Base-by-base conservation (phyloP, 225 moss, liverwort and hornwort species). In the Sphagnum tenellum region DNA sequence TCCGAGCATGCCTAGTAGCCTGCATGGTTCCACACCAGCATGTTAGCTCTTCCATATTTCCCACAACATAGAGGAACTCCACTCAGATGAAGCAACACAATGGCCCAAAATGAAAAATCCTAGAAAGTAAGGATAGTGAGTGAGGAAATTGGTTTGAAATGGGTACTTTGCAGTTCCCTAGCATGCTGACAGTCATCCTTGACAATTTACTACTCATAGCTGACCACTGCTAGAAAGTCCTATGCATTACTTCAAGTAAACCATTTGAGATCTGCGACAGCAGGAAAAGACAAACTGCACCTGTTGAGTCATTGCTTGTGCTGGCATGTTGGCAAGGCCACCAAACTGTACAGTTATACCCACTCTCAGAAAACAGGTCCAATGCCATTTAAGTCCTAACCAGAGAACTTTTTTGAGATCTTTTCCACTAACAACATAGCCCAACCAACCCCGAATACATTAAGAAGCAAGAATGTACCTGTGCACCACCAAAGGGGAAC, bases 1-100 rank as follows among this genome's bases (percentile, higher is more conserved):
- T 85, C 73, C 94, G 94, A 49, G 94, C 94, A 83, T 94, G 94
- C 64, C 94, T 84, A 61, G 94, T 94, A 70, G 94, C 94, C 94
- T 94, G 76, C 87, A 73, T 79, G 85, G 81, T 81, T 86, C 51
- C 66, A 76, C 55, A 44, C 7, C 56, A 66, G 63, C 3, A 69
- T 56, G 54, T 55, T 7, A 55, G 54, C 8, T 55, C 54, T 55
- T 55, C 54, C 11, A 11, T 55, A 7, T 7, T 55, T 29, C 29
- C 29, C 29, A 29, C 29, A 29, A 29, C 29, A 29, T 29, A 29
- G 29, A 29, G 29, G 29, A 29, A 29, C 29, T 0, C 29, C 29
- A 29, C 29, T 29, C 29, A 29, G 29, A 29, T 29, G 29, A 29
- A 29, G 29, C 29, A 29, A 29, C 29, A 29, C 29, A 29, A 29